A percentile compares a stretch with the other conserved stretches of the same genome.
These are phyloP conservation scores for Trichoderma simmonsii DNA, from an alignment of 2,329 filamentous ascomycete genomes.

Conservation along the genomic window DNA sequence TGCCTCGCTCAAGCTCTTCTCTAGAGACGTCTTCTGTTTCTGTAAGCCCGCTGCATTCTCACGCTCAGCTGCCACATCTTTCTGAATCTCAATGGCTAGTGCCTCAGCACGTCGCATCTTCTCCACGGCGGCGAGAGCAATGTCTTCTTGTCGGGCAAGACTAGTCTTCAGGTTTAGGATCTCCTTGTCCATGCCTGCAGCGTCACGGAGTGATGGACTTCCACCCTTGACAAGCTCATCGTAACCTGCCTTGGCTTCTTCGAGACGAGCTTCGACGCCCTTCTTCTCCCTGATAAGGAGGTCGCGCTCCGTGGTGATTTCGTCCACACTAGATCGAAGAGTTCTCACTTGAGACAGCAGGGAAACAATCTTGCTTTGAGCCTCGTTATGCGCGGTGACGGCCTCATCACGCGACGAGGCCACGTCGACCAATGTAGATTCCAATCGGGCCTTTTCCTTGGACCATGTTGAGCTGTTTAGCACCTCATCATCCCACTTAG, in stretches of 20 bases:
- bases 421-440: conserved; percentile 84
- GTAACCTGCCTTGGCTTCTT: conserved; percentile 82
- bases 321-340: conserved; percentile 80
- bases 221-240: conserved; percentile 85
- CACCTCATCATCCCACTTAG: conserved; percentile 97
- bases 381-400: conserved; percentile 87
- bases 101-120: conserved; percentile 97
- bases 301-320: conserved; percentile 81
- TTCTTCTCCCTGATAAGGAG: conserved; percentile 84
- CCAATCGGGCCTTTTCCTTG: conserved; percentile 91
- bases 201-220: conserved; percentile 83
- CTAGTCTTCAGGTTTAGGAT: conserved; percentile 84
- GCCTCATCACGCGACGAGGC: conserved; percentile 92
- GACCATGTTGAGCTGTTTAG: conserved; percentile 97
- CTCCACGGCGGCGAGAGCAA: conserved; percentile 84
- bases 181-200: conserved; percentile 83
- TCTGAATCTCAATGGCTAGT: conserved; percentile 82
- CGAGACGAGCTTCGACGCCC: conserved; percentile 76
- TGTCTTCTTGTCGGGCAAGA: conserved; percentile 89
- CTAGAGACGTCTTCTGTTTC: conserved; percentile 83
- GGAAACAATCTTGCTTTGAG: conserved; percentile 87
- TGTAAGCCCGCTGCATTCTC: conserved; percentile 78
- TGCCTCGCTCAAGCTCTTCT: conserved; percentile 86
- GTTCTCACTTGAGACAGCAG: conserved; percentile 85
- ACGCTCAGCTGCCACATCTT: conserved; percentile 82